Percentiles rank a stretch among this genome's conserved stretches.
phyloP scores from a whole-genome alignment of 257 asterid genomes.

The Haberlea rhodopensis region DNA sequence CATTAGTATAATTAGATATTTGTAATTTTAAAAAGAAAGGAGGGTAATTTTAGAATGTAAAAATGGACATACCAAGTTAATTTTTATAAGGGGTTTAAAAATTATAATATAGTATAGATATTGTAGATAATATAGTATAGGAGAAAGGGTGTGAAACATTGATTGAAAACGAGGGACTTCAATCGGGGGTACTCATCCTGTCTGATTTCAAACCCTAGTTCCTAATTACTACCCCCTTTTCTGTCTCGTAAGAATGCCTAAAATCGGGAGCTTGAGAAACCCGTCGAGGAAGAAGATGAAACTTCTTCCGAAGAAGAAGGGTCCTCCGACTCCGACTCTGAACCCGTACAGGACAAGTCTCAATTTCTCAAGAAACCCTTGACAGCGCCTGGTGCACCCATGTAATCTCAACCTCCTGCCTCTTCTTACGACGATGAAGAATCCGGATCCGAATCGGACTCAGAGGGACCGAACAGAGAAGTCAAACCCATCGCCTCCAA shows the following conservation, averaged over 20 bases:
- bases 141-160: no score
- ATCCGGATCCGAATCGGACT: slow-evolving; percentile 43
- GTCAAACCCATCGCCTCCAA: slow-evolving; percentile 34
- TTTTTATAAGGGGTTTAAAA: no score
- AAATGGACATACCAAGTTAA: no score
- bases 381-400: slow-evolving; percentile 10
- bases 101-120: no score
- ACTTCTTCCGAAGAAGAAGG: slow-evolving; percentile 34
- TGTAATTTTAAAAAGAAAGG: no score
- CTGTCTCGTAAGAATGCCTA: slow-evolving; percentile 25
- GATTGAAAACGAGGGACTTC: no score
- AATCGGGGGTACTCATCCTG: no score
- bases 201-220: slow-evolving; percentile 26
- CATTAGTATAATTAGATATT: no score
- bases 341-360: slow-evolving; percentile 27
- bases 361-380: slow-evolving; percentile 20
- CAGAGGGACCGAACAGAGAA: slow-evolving; percentile 27
- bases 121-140: no score
- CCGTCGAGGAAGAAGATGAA: slow-evolving; percentile 35
- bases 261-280: slow-evolving; percentile 28
- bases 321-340: slow-evolving; percentile 30
- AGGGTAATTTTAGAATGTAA: no score
- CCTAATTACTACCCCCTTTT: not conserved
- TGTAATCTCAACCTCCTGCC: slow-evolving; percentile 20
- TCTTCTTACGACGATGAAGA: slow-evolving; percentile 38